A percentile compares a stretch with the other conserved stretches of the same genome.
phyloP scores from a whole-genome alignment of 2,329 filamentous ascomycete species.

The Neocatenulostroma microsporum region DNA sequence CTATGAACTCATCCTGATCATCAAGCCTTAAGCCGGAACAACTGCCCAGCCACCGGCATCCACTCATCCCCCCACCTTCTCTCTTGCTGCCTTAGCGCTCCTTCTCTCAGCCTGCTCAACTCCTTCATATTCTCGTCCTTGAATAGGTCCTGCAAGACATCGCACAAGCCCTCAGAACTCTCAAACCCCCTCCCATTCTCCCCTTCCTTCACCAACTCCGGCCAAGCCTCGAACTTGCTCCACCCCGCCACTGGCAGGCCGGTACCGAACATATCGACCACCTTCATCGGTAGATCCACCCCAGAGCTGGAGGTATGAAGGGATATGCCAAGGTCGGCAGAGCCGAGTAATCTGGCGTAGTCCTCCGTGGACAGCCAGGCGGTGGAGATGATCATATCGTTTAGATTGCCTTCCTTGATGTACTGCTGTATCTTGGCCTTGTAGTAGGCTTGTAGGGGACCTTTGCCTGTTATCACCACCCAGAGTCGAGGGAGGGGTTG shows the following conservation, averaged over 20 bases:
- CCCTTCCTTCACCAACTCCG: conserved; percentile 81
- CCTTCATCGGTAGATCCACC: conserved; percentile 97
- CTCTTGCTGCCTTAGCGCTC: conserved; percentile 69
- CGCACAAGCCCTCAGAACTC: conserved; percentile 57
- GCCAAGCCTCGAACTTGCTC: conserved; percentile 76
- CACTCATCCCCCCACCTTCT: conserved; percentile 89
- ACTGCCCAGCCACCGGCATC: conserved; percentile 68
- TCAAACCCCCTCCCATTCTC: conserved; percentile 81
- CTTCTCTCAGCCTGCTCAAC: conserved; percentile 64
- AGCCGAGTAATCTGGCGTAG: conserved; percentile 76
- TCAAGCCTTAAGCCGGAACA: conserved; percentile 44
- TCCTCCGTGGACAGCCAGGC: conserved; percentile 78
- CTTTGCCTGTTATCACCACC: conserved; percentile 90
- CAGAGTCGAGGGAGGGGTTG: conserved; percentile 66
- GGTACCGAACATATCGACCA: conserved; percentile 97
- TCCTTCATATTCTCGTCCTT: conserved; percentile 52
- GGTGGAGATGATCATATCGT: conserved; percentile 64
- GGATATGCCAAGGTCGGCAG: conserved; percentile 82
- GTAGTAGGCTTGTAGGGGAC: conserved; percentile 73
- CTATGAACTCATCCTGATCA: neutral
- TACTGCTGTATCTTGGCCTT: conserved; percentile 57
- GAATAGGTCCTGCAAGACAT: conserved; percentile 59
- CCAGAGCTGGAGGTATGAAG: conserved; percentile 90
- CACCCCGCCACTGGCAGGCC: conserved; percentile 87
- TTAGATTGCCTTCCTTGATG: conserved; percentile 53